Evolutionary conservation across 495 filamentous ascomycete species (phyloP).

Genomic region (Neurospora sp.): DNA sequence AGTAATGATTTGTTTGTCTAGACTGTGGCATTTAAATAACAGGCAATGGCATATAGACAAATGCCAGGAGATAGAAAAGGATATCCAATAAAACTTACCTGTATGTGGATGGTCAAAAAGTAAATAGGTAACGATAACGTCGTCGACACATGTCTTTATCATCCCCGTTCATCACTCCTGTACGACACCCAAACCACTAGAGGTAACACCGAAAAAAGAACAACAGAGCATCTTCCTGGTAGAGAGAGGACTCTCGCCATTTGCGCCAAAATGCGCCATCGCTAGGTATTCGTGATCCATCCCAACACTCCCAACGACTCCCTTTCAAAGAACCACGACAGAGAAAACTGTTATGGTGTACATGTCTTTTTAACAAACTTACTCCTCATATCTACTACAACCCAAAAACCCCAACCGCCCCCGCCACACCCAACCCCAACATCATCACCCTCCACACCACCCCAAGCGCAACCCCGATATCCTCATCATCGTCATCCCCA

Average conservation of each 20-base stretch:
- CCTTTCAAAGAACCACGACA: neutral
- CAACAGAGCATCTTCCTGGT: neutral
- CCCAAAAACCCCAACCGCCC: neutral
- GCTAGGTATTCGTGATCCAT: neutral
- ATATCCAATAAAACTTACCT: too few relatives aligned
- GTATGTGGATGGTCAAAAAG: too few relatives aligned
- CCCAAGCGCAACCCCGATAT: neutral
- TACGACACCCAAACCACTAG: neutral
- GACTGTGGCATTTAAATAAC: too few relatives aligned
- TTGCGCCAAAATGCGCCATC: neutral
- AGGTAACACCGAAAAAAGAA: neutral
- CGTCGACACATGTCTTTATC: neutral
- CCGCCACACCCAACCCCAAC: neutral
- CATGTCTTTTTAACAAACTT: too few relatives aligned
- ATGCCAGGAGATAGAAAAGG: neutral
- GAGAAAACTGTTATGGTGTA: too few relatives aligned
- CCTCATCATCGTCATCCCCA: neutral
- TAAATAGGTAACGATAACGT: neutral
- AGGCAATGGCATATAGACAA: too few relatives aligned
- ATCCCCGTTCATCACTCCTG: neutral
- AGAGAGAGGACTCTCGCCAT: neutral
- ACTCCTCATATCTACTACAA: neutral
- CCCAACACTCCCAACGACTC: neutral
- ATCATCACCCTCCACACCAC: neutral
- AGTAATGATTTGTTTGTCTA: too few relatives aligned